A percentile compares a stretch with the other conserved stretches of the same genome.
Evolutionary conservation across 2,329 filamentous ascomycete genomes (phyloP).

Genomic region (Daldinia eschscholtzii): DNA sequence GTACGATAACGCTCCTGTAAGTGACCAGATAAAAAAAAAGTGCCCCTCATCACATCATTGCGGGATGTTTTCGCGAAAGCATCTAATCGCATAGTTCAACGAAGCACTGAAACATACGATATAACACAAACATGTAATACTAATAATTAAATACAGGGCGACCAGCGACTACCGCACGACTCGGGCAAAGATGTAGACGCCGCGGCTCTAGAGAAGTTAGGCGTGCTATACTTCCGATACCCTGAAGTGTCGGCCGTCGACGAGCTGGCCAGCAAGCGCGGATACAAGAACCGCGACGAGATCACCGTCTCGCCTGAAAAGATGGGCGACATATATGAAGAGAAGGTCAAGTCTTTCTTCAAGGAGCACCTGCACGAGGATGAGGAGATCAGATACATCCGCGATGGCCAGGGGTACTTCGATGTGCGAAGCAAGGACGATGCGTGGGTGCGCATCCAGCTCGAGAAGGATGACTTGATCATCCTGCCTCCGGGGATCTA

Average conservation of each 20-base stretch:
- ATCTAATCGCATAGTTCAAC: constrained; percentile 11
- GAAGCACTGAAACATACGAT: not conserved
- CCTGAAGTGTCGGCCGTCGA: constrained; percentile 76
- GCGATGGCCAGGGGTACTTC: constrained; percentile 90
- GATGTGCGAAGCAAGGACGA: constrained; percentile 88
- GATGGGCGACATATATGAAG: constrained; percentile 90
- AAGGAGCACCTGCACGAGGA: constrained; percentile 97
- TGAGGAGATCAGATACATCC: constrained; percentile 96
- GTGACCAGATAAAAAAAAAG: constrained; percentile 44
- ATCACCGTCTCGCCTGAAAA: constrained; percentile 87
- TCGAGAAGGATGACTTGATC: constrained; percentile 90
- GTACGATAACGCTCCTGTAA: constrained; percentile 68
- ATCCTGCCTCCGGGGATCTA: constrained; percentile 96
- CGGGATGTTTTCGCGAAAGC: constrained; percentile 27
- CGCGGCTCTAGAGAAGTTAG: constrained; percentile 77
- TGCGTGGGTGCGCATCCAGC: constrained; percentile 86
- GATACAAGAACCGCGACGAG: constrained; percentile 95
- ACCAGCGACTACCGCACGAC: constrained; percentile 92
- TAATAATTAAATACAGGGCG: constrained; percentile 70
- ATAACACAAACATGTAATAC: constrained; percentile 13
- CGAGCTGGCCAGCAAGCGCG: constrained; percentile 77
- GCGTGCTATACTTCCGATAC: constrained; percentile 82
- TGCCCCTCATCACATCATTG: constrained; percentile 31
- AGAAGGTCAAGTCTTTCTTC: constrained; percentile 95
- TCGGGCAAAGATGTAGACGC: constrained; percentile 77